Percentiles rank a stretch among this genome's conserved stretches.
These are phyloP conservation scores for Entomortierella chlamydospora DNA, from an alignment of 192 early-diverging fungal species.

Conservation along the genomic window DNA sequence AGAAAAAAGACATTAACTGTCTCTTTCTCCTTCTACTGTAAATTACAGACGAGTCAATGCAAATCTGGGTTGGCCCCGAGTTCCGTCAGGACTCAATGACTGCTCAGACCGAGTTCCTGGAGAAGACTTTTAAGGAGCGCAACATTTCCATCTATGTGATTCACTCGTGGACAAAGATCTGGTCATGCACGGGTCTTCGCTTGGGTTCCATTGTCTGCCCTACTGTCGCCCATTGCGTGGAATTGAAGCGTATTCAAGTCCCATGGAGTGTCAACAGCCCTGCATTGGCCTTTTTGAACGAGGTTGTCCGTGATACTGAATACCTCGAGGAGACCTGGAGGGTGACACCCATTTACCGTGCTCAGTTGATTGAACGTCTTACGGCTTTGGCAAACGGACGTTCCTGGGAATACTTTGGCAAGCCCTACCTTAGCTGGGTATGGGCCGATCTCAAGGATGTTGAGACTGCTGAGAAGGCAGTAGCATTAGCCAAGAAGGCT, in stretches of 20 bases:
- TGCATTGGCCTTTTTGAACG: slow-evolving; percentile 85
- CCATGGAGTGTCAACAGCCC: slow-evolving; percentile 95
- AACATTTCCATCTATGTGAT: slow-evolving; percentile 87
- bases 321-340: slow-evolving; percentile 86
- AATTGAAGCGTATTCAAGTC: slow-evolving; percentile 84
- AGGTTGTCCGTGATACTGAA: slow-evolving; percentile 74
- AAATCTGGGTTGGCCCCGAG: slow-evolving; percentile 87
- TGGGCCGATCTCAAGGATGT: slow-evolving; percentile 82
- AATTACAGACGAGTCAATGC: slow-evolving; percentile 87
- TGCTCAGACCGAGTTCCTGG: slow-evolving; percentile 76
- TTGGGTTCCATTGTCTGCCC: slow-evolving; percentile 91
- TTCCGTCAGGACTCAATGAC: slow-evolving; percentile 88
- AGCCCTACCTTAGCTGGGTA: slow-evolving; percentile 86
- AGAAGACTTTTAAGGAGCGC: slow-evolving; percentile 66
- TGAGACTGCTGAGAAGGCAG: slow-evolving; percentile 70
- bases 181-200: slow-evolving; percentile 92
- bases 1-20: neutral
- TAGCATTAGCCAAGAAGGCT: slow-evolving; percentile 72
- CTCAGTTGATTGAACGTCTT: slow-evolving; percentile 61
- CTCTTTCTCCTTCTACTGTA: no score
- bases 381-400: slow-evolving; percentile 24
- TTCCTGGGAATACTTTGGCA: slow-evolving; percentile 77
- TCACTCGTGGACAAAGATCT: slow-evolving; percentile 96
- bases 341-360: slow-evolving; percentile 76
- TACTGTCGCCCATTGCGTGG: slow-evolving; percentile 76